Evolutionary conservation across 1,284 basidiomycete genomes (phyloP).

Genomic region (Laetiporus sulphureus): DNA sequence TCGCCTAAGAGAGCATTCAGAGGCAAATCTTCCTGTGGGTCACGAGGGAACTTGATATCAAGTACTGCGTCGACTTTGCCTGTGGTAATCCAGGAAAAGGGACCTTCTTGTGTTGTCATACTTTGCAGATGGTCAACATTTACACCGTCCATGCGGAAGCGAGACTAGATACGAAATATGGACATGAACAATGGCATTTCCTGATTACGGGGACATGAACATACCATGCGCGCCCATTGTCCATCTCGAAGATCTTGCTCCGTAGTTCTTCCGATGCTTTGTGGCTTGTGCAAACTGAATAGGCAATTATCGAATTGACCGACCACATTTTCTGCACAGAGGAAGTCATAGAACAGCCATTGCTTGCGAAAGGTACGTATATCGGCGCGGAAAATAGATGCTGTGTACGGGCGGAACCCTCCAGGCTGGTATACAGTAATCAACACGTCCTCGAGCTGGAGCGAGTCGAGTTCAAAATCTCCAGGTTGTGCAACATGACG

Average conservation of each 20-base stretch:
- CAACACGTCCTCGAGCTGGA: conserved; percentile 89
- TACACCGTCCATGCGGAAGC: conserved; percentile 94
- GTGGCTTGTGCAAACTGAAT: conserved; percentile 94
- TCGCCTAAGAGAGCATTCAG: conserved; percentile 88
- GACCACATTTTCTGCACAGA: conserved; percentile 90
- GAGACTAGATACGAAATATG: conserved; percentile 76
- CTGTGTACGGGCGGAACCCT: conserved; percentile 89
- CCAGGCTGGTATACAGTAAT: conserved; percentile 94
- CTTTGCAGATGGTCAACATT: conserved; percentile 95
- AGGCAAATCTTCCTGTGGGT: conserved; percentile 69
- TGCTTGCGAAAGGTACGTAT: conserved; percentile 83
- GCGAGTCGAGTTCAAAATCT: conserved; percentile 89
- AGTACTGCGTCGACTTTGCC: conserved; percentile 96
- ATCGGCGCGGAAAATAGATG: conserved; percentile 94
- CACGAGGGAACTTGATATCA: conserved; percentile 94
- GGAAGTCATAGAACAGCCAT: conserved; percentile 93
- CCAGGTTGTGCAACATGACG: conserved; percentile 70
- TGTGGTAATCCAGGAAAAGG: conserved; percentile 94
- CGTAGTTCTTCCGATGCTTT: conserved; percentile 89
- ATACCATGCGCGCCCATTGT: conserved; percentile 85
- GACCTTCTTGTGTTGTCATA: conserved; percentile 77
- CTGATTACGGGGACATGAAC: conserved; percentile 16
- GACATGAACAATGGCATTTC: neutral
- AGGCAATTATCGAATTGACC: conserved; percentile 98
- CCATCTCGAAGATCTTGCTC: conserved; percentile 78